These are phyloP conservation scores for Malassezia furfur DNA, from an alignment of 1,284 basidiomycete species.

Conservation along the genomic window DNA sequence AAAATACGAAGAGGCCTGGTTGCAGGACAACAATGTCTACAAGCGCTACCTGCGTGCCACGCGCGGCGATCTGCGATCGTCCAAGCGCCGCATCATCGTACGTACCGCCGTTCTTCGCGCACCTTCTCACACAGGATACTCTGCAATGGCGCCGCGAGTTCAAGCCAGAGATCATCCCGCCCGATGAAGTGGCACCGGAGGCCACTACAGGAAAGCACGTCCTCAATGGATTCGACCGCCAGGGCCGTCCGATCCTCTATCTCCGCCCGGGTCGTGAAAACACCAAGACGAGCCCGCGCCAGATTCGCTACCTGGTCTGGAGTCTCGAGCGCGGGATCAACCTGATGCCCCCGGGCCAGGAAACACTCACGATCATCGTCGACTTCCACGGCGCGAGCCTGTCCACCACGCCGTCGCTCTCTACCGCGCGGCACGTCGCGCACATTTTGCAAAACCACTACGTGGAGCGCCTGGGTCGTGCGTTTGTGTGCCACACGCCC, in stretches of 20 bases:
- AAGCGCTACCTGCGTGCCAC: slow-evolving; percentile 37
- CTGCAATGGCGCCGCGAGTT: slow-evolving; percentile 41
- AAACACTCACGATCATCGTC: slow-evolving; percentile 36
- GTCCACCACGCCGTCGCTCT: slow-evolving; percentile 31
- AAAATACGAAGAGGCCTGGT: slow-evolving; percentile 29
- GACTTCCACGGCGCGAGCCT: slow-evolving; percentile 31
- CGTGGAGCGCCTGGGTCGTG: slow-evolving; percentile 75
- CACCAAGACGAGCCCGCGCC: slow-evolving; percentile 30
- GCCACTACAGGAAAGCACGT: slow-evolving; percentile 42
- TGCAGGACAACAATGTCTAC: slow-evolving; percentile 27
- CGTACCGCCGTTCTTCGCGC: not conserved
- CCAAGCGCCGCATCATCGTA: slow-evolving; percentile 32
- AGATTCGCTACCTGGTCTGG: slow-evolving; percentile 42
- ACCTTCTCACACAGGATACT: slow-evolving; percentile 19
- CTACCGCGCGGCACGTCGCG: slow-evolving; percentile 26
- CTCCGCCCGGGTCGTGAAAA: slow-evolving; percentile 43
- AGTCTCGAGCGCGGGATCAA: slow-evolving; percentile 41
- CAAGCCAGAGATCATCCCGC: slow-evolving; percentile 42
- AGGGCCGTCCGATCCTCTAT: slow-evolving; percentile 39
- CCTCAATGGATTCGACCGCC: slow-evolving; percentile 38
- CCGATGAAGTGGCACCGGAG: slow-evolving; percentile 31
- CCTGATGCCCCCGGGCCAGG: slow-evolving; percentile 33
- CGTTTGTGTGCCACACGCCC: slow-evolving; percentile 74
- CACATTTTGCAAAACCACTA: slow-evolving; percentile 83
- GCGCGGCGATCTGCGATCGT: slow-evolving; percentile 35